Conservation (phyloP, 176 grass and related monocot species). For the Zea luxurians region DNA sequence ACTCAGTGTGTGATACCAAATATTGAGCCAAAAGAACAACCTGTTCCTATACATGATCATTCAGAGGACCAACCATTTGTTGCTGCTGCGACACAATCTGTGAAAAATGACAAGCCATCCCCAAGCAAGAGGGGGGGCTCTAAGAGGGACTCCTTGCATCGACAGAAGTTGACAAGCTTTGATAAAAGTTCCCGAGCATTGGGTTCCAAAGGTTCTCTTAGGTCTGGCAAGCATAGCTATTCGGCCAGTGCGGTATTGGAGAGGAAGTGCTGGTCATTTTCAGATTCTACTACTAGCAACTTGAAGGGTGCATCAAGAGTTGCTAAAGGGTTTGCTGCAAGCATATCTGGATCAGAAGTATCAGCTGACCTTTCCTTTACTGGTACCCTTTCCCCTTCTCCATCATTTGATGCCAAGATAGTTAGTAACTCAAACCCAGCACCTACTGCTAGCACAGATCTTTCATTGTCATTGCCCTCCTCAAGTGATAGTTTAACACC, state of each 20-base stretch:
- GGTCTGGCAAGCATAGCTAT: constrained; percentile 68
- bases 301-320: constrained; percentile 69
- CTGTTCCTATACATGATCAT: constrained; percentile 43
- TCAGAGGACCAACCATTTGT: constrained; percentile 65
- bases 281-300: constrained; percentile 53
- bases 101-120: constrained; percentile 59
- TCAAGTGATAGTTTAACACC: constrained; percentile 35
- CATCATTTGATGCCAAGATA: constrained; percentile 52
- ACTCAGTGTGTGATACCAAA: constrained; percentile 56
- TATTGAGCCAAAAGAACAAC: constrained; percentile 56
- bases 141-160: constrained; percentile 79
- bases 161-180: constrained; percentile 79
- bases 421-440: constrained; percentile 29
- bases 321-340: constrained; percentile 53
- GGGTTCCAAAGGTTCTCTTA: constrained; percentile 79
- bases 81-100: constrained; percentile 42
- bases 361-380: constrained; percentile 71
- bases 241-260: constrained; percentile 56
- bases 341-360: constrained; percentile 50
- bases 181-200: constrained; percentile 87
- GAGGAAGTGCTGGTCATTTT: constrained; percentile 61
- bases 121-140: constrained; percentile 57
- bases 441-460: constrained; percentile 62
- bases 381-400: constrained; percentile 46
- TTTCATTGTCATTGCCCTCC: constrained; percentile 59